Base-by-base conservation (phyloP, 768 basidiomycete species). In the Calocybe indica region DNA sequence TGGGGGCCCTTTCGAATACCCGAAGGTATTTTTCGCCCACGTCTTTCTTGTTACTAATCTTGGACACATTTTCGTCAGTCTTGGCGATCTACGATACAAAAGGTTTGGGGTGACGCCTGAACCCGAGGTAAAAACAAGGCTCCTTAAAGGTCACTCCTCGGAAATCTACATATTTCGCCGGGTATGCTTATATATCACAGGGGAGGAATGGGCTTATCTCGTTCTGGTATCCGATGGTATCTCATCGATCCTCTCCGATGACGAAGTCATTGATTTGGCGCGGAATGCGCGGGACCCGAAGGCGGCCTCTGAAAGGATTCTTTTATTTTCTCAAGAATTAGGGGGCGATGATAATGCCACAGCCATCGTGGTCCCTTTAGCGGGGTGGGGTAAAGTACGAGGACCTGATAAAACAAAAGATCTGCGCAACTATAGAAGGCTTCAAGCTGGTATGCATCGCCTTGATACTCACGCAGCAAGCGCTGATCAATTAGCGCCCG, bases 201-300 rank as follows among this genome's bases (percentile, higher is more conserved):
- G 90, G 44, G 63, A 71, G 7, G 82, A 90, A 45, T 93, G 90
- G 81, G 85, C 93, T 0, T 95, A 85, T 62, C 74, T 94, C 56
- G 77, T 93, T 29, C 73, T 95, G 10, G 73, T 94, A n/a, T 94
- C 93, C 7, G 96, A 99, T 63, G 96, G 96, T 5, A 78, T 98
- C 42, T 89, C 92, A 1, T 91, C 90, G 33, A 78, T 89, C 40
- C 75, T 96, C 37, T 93, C 93, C 0, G 93, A 98, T 62, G 88
- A 90, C 52, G 96, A 99, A 67, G 85, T 99, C 51, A 82, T 90
- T 31, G 96, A 98, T 63, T 80, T 99, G 38, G 86, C 84, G 5
- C 75, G 93, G 43, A 73, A 73, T 39, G 80, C 85, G 6, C 61
- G 68, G 7, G 79, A 83, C 55, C 95, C 95, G 0, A 82, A 80